Percentiles rank a stretch among this genome's conserved stretches.
phyloP scores from a whole-genome alignment of 1,284 basidiomycete genomes.

The Ustilago hordei region DNA sequence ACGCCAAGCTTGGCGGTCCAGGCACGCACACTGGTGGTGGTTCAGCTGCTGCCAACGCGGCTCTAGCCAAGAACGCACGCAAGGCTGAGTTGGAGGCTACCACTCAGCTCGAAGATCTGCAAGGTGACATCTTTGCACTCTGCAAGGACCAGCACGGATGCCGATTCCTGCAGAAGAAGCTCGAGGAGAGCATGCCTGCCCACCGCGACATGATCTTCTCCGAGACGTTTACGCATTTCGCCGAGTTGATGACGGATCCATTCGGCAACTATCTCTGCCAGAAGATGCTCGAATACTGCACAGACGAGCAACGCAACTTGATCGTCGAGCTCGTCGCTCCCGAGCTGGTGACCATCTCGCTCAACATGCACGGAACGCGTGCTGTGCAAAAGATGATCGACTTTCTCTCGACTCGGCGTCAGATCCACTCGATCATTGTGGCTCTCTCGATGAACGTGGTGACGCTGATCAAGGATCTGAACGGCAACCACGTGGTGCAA shows the following conservation, averaged over 20 bases:
- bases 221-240: slow-evolving; percentile 97
- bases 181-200: slow-evolving; percentile 87
- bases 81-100: slow-evolving; percentile 87
- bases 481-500: slow-evolving; percentile 99
- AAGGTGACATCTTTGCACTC: slow-evolving; percentile 87
- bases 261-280: slow-evolving; percentile 99
- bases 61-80: slow-evolving; percentile 68
- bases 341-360: slow-evolving; percentile 95
- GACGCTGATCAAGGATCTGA: slow-evolving; percentile 98
- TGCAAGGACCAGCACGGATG: slow-evolving; percentile 99
- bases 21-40: slow-evolving; percentile 19
- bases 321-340: slow-evolving; percentile 98
- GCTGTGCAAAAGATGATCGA: slow-evolving; percentile 99
- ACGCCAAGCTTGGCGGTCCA: slow-evolving; percentile 37
- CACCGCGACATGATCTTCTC: slow-evolving; percentile 96
- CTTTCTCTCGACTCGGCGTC: slow-evolving; percentile 77
- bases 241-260: slow-evolving; percentile 98
- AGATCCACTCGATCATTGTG: slow-evolving; percentile 97
- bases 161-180: slow-evolving; percentile 97
- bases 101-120: slow-evolving; percentile 92
- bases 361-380: slow-evolving; percentile 99
- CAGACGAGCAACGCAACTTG: slow-evolving; percentile 95
- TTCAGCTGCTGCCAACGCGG: slow-evolving; percentile 25
- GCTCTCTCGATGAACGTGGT: slow-evolving; percentile 98
- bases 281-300: slow-evolving; percentile 96